phyloP scores from a whole-genome alignment of 495 filamentous ascomycete genomes.

The Thozetella sp. region DNA sequence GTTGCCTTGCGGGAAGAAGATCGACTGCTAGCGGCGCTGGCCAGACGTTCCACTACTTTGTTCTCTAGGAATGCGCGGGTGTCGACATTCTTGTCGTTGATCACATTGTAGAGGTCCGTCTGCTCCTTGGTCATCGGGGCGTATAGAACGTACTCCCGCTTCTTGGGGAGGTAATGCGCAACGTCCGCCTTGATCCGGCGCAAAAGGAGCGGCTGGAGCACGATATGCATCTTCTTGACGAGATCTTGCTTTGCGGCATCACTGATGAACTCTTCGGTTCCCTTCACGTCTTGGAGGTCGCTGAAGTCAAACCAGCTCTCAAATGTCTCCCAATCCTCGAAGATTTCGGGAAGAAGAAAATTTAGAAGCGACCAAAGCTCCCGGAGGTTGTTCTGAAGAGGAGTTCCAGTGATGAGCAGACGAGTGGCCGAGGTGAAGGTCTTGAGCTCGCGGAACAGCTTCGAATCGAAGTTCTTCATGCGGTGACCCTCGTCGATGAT shows the following conservation, averaged over 20 bases:
- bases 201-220: conserved; percentile 89
- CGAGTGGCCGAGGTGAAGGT: conserved; percentile 87
- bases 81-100: conserved; percentile 69
- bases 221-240: conserved; percentile 86
- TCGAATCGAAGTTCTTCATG: conserved; percentile 95
- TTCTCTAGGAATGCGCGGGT: conserved; percentile 81
- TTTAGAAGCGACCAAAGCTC: conserved; percentile 96
- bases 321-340: conserved; percentile 85
- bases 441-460: conserved; percentile 84
- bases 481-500: conserved; percentile 98
- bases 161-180: conserved; percentile 85
- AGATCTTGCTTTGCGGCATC: conserved; percentile 82
- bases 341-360: conserved; percentile 90
- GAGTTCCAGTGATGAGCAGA: conserved; percentile 92
- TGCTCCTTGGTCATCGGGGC: conserved; percentile 87
- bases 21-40: conserved; percentile 35
- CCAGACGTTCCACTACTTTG: conserved; percentile 76
- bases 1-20: conserved; percentile 30
- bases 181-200: conserved; percentile 92
- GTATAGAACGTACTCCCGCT: conserved; percentile 93
- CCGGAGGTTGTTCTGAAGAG: conserved; percentile 92
- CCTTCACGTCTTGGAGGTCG: conserved; percentile 74
- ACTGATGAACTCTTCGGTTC: conserved; percentile 69
- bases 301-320: conserved; percentile 97
- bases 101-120: conserved; percentile 86